Percentiles rank a stretch among this genome's conserved stretches.
Conservation (phyloP, 257 asterid genomes). For the Solanum phureja region DNA sequence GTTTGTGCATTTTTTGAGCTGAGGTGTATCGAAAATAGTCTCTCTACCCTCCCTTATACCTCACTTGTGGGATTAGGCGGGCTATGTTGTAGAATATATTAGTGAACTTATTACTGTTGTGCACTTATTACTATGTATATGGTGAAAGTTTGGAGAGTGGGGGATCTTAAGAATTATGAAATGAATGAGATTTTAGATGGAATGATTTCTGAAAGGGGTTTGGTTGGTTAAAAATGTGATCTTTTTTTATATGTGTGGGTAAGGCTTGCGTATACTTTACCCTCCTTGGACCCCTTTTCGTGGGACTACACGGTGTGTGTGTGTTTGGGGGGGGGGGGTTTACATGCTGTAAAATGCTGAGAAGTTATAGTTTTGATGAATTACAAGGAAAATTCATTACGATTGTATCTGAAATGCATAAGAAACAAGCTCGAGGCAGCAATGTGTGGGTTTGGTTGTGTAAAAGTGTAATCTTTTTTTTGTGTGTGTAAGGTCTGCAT, state of each 20-base stretch:
- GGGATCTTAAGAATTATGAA: background rate
- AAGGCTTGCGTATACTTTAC: background rate
- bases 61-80: background rate
- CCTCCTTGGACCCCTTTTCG: background rate
- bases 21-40: too few relatives aligned
- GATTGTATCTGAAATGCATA: constrained; percentile 67
- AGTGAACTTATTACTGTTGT: background rate
- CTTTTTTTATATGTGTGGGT: background rate
- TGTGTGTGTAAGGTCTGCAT: background rate
- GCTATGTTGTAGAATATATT: background rate
- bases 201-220: background rate
- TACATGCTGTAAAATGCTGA: background rate
- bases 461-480: background rate
- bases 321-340: too few relatives aligned
- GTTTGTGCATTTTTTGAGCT: background rate
- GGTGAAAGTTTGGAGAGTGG: background rate
- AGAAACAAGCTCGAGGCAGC: constrained; percentile 64
- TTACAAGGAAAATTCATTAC: constrained; percentile 43
- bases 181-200: background rate
- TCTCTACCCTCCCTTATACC: background rate
- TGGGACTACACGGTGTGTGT: background rate
- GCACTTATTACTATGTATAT: background rate
- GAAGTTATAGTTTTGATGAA: background rate
- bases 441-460: background rate
- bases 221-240: background rate